These are phyloP conservation scores for Termitomyces sp. DNA, from an alignment of 768 basidiomycete genomes.

Conservation along the genomic window DNA sequence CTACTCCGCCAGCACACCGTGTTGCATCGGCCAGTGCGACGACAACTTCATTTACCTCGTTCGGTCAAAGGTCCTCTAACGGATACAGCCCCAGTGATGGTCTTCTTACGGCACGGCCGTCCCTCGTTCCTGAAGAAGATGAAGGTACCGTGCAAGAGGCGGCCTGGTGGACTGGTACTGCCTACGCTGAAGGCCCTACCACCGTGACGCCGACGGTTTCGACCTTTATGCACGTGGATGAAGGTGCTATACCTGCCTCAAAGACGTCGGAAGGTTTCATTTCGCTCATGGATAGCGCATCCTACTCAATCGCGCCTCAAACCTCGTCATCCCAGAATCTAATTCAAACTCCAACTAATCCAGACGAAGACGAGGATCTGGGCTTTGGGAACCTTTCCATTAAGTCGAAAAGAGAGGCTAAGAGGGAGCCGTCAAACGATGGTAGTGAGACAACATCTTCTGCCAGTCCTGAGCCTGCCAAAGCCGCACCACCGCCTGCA, in stretches of 20 bases:
- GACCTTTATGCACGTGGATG: slow-evolving; percentile 54
- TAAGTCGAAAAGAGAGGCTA: slow-evolving; percentile 19
- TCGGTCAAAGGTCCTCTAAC: slow-evolving; percentile 28
- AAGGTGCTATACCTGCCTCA: slow-evolving; percentile 30
- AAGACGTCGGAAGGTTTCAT: slow-evolving; percentile 61
- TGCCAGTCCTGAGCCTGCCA: slow-evolving; percentile 1
- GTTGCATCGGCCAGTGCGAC: slow-evolving; percentile 48
- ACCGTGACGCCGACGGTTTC: slow-evolving; percentile 63
- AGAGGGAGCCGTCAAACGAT: slow-evolving; percentile 24
- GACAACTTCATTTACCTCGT: slow-evolving; percentile 45
- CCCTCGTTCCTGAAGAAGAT: slow-evolving; percentile 22
- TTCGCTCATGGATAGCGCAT: slow-evolving; percentile 70
- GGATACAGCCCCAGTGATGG: slow-evolving; percentile 28
- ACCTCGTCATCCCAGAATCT: slow-evolving; percentile 14
- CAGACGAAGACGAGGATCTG: slow-evolving; percentile 69
- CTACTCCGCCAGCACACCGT: slow-evolving; percentile 45
- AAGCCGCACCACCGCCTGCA: slow-evolving; percentile 14
- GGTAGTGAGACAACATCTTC: slow-evolving; percentile 17
- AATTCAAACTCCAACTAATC: slow-evolving; percentile 8
- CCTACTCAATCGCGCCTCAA: slow-evolving; percentile 33
- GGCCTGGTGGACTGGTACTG: slow-evolving; percentile 62
- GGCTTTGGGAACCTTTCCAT: slow-evolving; percentile 78
- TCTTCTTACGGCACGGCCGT: slow-evolving; percentile 26
- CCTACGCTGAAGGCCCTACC: slow-evolving; percentile 26
- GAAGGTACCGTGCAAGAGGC: slow-evolving; percentile 34